Base-by-base conservation (phyloP, 2,329 filamentous ascomycete species). In the Colletotrichum lindemuthianum region DNA sequence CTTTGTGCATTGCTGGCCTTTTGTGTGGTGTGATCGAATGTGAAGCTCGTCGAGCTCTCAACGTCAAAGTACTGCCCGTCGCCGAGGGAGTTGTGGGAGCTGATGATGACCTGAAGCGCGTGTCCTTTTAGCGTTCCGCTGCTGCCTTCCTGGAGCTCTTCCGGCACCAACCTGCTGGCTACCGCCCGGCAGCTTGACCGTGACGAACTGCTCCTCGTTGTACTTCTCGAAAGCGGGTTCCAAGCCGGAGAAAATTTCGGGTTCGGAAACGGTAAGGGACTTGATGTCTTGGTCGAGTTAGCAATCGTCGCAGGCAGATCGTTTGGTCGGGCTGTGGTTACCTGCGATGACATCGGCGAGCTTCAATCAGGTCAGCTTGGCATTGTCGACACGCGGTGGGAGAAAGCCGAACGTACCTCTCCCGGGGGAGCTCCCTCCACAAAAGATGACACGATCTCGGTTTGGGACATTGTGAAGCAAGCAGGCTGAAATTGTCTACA, bases 371-470 rank as follows among this genome's bases (percentile, higher is more conserved):
- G 64, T 72, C 55, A 71, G 71, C 58, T 55, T 61, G 53, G 54
- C 70, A 67, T 49, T 34, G 39, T 47, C 9, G 13, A 39, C 60
- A 34, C 63, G 60, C 65, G 64, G 12, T 53, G 52, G 45, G 49
- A 51, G 45, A 59, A 32, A 41, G 59, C 68, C 67, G 69, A 69
- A 77, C 81, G 72, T 87, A 97, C 95, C 91, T 99, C 96, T 83
- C 96, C 96, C 24, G 96, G 96, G 51, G 96, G 96, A 72, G 96
- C 93, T 74, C 93, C 92, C 82, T 97, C 90, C 69, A 99, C 90
- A 78, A 98, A 99, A 55, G 93, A 90, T 70, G 93, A 91, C 69
- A 92, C 84, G 60, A 89, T 88, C 66, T 87, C 84, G 68, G 87
- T 70, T 60, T 81, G 76, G 59, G 63, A 65, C 63, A 65, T 64